Percentiles rank a stretch among this genome's conserved stretches.
Evolutionary conservation across 208 protist species (phyloP).

Genomic region (Crithidia mellificae): DNA sequence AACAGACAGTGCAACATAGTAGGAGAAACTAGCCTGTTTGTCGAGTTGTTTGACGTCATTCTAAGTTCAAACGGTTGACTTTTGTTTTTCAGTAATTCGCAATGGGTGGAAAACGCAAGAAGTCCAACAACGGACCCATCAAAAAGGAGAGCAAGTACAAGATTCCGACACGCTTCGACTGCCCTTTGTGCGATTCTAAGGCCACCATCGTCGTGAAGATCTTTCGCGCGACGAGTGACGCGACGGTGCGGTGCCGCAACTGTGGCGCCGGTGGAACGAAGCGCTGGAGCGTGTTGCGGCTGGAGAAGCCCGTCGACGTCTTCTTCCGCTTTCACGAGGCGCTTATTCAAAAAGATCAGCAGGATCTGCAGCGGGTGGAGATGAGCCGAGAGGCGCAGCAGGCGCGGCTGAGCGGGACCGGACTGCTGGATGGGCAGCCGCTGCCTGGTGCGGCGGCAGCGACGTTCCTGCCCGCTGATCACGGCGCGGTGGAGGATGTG

Average conservation of each 20-base stretch:
- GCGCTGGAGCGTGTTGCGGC: slow-evolving; percentile 55
- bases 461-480: not conserved
- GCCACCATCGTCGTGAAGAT: slow-evolving; percentile 76
- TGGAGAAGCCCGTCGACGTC: slow-evolving; percentile 85
- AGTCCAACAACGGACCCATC: slow-evolving; percentile 68
- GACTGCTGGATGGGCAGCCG: not conserved
- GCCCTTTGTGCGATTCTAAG: slow-evolving; percentile 87
- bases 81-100: not conserved
- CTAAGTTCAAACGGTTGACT: not conserved
- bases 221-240: slow-evolving; percentile 44
- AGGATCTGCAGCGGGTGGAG: slow-evolving; percentile 52
- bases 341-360: slow-evolving; percentile 65
- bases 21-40: too few species aligned
- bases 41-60: too few species aligned
- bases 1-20: not conserved
- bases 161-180: slow-evolving; percentile 87
- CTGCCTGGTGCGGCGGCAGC: not conserved
- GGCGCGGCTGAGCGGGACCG: slow-evolving; percentile 16
- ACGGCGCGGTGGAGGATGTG: not conserved
- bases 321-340: slow-evolving; percentile 90
- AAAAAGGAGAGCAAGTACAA: slow-evolving; percentile 94
- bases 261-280: slow-evolving; percentile 57
- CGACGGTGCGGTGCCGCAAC: slow-evolving; percentile 68
- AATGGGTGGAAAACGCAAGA: slow-evolving; percentile 88
- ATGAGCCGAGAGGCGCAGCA: slow-evolving; percentile 28